These are phyloP conservation scores for Borovskyia barvae DNA, from an alignment of 208 protist genomes.

Conservation along the genomic window DNA sequence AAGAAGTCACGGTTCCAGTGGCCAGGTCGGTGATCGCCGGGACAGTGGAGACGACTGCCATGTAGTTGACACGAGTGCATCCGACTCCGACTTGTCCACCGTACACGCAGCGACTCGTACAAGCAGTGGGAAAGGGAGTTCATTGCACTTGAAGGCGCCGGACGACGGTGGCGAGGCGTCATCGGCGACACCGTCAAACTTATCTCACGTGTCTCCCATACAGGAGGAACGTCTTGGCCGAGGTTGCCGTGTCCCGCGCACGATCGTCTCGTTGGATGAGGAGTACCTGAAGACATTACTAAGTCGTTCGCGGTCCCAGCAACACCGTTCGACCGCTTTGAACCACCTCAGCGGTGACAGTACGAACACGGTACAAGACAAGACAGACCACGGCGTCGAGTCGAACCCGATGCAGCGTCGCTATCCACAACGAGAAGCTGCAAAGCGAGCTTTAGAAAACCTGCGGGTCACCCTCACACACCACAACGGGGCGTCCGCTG, in stretches of 20 bases:
- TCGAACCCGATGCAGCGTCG: conserved; percentile 34
- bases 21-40: no score
- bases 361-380: not conserved
- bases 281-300: conserved; percentile 31
- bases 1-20: no score
- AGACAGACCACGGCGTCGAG: not conserved
- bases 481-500: conserved; percentile 5
- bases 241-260: conserved; percentile 52
- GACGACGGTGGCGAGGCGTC: not conserved
- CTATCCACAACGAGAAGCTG: conserved; percentile 63
- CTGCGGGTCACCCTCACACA: conserved; percentile 37
- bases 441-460: conserved; percentile 51
- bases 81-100: no score
- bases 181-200: not conserved
- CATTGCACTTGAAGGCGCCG: not conserved
- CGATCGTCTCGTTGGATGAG: conserved; percentile 38
- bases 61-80: no score
- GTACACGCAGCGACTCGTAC: no score
- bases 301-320: conserved; percentile 1
- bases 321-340: not conserved
- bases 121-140: no score
- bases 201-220: not conserved
- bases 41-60: no score
- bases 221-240: conserved; percentile 52
- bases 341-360: not conserved